phyloP scores from a whole-genome alignment of 2,329 filamentous ascomycete species.

The Torrubiellomyces zombiae region DNA sequence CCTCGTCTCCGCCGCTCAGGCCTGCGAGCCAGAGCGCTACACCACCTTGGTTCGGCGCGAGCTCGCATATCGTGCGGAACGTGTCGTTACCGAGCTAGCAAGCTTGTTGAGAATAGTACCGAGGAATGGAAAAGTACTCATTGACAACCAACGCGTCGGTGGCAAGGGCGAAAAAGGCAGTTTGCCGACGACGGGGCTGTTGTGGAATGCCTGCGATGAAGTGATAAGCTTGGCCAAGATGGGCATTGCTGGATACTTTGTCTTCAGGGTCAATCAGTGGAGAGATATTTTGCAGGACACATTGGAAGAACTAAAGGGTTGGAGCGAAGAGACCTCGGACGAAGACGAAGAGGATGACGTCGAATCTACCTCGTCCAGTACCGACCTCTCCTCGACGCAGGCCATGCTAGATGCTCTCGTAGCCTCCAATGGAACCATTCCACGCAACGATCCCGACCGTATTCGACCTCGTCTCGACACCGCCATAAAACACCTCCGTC shows the following conservation, averaged over 20 bases:
- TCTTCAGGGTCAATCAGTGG: constrained; percentile 57
- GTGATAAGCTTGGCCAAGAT: constrained; percentile 44
- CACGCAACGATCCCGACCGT: constrained; percentile 43
- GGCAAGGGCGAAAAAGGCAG: constrained; percentile 31
- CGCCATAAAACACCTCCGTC: constrained; percentile 46
- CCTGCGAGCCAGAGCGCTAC: constrained; percentile 44
- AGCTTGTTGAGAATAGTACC: constrained; percentile 44
- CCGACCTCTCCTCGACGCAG: constrained; percentile 31
- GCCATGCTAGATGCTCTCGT: constrained; percentile 54
- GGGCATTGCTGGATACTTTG: constrained; percentile 54
- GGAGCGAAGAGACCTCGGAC: constrained; percentile 56
- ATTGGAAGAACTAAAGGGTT: constrained; percentile 72
- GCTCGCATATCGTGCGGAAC: constrained; percentile 38
- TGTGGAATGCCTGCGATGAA: constrained; percentile 74
- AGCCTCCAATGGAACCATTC: constrained; percentile 42
- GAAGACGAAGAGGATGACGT: constrained; percentile 40
- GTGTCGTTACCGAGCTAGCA: constrained; percentile 45
- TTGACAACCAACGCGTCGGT: constrained; percentile 9
- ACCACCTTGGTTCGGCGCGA: constrained; percentile 48
- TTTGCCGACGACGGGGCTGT: constrained; percentile 51
- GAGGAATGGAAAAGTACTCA: constrained; percentile 35
- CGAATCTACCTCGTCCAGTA: constrained; percentile 19
- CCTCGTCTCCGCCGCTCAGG: constrained; percentile 52
- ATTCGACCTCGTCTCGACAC: constrained; percentile 50
- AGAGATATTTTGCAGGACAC: constrained; percentile 65